Evolutionary conservation across 2,329 filamentous ascomycete genomes (phyloP).

Genomic region (Epichloe sp.): DNA sequence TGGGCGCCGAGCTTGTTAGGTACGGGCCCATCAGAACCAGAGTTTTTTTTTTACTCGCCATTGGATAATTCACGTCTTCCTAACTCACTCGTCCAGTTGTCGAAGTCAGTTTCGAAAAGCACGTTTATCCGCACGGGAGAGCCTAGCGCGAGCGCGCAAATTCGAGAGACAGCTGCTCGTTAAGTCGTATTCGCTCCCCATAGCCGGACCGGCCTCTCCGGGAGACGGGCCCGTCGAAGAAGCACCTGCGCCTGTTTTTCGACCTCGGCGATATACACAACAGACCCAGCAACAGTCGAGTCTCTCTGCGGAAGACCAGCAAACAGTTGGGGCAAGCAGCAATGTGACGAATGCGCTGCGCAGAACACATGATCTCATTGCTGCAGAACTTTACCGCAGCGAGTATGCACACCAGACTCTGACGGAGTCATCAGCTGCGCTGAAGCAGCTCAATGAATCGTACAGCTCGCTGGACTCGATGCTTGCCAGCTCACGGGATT

Average conservation of each 20-base stretch:
- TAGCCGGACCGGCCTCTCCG: slow-evolving; percentile 18
- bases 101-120: slow-evolving; percentile 67
- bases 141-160: slow-evolving; percentile 57
- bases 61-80: not conserved
- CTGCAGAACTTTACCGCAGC: slow-evolving; percentile 70
- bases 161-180: slow-evolving; percentile 68
- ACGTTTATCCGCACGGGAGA: slow-evolving; percentile 65
- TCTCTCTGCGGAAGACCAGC: slow-evolving; percentile 53
- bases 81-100: slow-evolving; percentile 22
- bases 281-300: slow-evolving; percentile 22
- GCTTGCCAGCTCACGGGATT: slow-evolving; percentile 57
- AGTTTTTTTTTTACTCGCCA: not conserved
- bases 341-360: slow-evolving; percentile 78
- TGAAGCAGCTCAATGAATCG: slow-evolving; percentile 67
- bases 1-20: slow-evolving; percentile 60
- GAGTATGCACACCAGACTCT: slow-evolving; percentile 85
- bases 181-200: slow-evolving; percentile 42
- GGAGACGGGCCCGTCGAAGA: slow-evolving; percentile 10
- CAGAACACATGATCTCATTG: slow-evolving; percentile 76
- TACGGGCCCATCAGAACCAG: slow-evolving; percentile 24
- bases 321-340: slow-evolving; percentile 59
- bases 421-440: slow-evolving; percentile 67
- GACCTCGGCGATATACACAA: slow-evolving; percentile 13
- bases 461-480: slow-evolving; percentile 72
- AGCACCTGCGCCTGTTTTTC: slow-evolving; percentile 9